Percentiles rank a stretch among this genome's conserved stretches.
Conservation (phyloP, 2,329 filamentous ascomycete species). For the Akanthomyces uredinophilus region DNA sequence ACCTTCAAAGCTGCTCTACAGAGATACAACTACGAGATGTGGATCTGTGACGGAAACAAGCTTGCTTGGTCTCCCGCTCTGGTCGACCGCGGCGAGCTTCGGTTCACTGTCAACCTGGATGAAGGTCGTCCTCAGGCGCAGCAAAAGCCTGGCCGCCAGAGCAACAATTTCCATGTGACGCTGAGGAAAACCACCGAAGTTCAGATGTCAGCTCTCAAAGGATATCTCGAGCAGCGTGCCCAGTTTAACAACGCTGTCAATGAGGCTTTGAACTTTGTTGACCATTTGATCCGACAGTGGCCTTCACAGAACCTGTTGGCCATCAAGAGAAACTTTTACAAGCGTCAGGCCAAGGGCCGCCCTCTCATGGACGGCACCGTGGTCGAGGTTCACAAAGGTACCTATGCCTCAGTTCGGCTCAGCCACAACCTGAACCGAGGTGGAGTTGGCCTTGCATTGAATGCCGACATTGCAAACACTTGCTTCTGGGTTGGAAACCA, state of each 20-base stretch:
- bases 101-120: conserved; percentile 67
- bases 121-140: conserved; percentile 46
- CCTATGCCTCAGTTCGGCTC: conserved; percentile 79
- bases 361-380: conserved; percentile 52
- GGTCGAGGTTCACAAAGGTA: conserved; percentile 79
- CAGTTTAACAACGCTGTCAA: conserved; percentile 63
- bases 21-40: conserved; percentile 39
- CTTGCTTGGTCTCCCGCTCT: conserved; percentile 66
- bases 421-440: conserved; percentile 49
- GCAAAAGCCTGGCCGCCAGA: conserved; percentile 24
- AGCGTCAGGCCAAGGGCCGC: conserved; percentile 41
- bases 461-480: conserved; percentile 87
- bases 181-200: conserved; percentile 64
- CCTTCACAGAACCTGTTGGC: conserved; percentile 62
- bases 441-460: conserved; percentile 66
- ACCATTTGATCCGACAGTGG: conserved; percentile 79
- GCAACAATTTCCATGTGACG: conserved; percentile 54
- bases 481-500: conserved; percentile 66
- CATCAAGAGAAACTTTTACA: conserved; percentile 82
- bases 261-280: conserved; percentile 83
- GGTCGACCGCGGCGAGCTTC: conserved; percentile 43
- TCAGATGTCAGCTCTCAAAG: conserved; percentile 58
- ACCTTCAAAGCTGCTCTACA: conserved; percentile 52
- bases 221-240: conserved; percentile 58
- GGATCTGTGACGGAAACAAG: conserved; percentile 78